phyloP scores from a whole-genome alignment of 192 early-diverging fungal species.

The Backusella westeae region DNA sequence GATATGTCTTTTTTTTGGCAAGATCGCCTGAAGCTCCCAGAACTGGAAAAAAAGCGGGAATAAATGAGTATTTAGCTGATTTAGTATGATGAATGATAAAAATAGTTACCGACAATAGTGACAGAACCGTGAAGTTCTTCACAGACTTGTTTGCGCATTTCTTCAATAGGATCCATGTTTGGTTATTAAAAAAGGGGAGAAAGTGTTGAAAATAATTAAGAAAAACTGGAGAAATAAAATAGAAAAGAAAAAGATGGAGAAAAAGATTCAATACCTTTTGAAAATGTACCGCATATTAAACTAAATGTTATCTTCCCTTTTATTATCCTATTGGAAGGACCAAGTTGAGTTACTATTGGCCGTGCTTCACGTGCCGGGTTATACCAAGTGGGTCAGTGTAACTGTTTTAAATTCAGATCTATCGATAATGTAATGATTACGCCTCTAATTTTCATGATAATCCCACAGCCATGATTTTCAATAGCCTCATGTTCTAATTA shows the following conservation, averaged over 20 bases:
- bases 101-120: constrained; percentile 21
- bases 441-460: background rate
- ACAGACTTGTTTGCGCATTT: constrained; percentile 24
- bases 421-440: background rate
- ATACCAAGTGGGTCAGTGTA: background rate
- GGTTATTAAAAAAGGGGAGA: background rate
- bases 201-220: background rate
- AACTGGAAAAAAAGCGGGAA: constrained; percentile 38
- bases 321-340: background rate
- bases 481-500: background rate
- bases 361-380: background rate
- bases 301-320: background rate
- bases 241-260: background rate
- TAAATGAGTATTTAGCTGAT: background rate
- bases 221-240: background rate
- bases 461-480: background rate
- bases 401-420: background rate
- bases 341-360: background rate
- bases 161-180: constrained; percentile 10
- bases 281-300: background rate
- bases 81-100: background rate
- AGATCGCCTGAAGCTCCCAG: constrained; percentile 88
- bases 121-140: constrained; percentile 17
- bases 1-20: constrained; percentile 97
- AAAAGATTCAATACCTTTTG: background rate